These are phyloP conservation scores for Myxozyma monticola DNA, from an alignment of 805 yeast genomes.

Conservation along the genomic window DNA sequence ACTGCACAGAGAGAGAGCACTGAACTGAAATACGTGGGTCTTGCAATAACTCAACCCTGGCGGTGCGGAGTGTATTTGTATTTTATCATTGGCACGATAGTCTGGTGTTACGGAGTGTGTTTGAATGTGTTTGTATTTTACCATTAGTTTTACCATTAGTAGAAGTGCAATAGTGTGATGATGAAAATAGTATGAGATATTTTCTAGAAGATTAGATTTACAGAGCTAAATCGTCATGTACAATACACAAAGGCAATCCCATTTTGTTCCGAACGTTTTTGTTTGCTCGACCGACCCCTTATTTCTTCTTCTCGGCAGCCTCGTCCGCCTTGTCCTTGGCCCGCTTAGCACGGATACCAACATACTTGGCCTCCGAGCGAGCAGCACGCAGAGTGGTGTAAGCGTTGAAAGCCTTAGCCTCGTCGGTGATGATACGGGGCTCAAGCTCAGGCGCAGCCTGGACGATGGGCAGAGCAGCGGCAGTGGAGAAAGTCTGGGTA, in stretches of 20 bases:
- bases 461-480: conserved; percentile 88
- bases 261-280: conserved; percentile 5
- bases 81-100: too few relatives aligned
- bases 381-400: conserved; percentile 94
- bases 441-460: conserved; percentile 70
- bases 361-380: conserved; percentile 88
- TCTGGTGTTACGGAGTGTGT: background rate
- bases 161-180: background rate
- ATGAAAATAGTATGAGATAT: background rate
- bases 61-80: too few relatives aligned
- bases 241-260: conserved; percentile 7
- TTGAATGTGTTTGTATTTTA: too few relatives aligned
- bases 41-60: too few relatives aligned
- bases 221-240: conserved; percentile 9
- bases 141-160: too few relatives aligned
- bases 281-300: conserved; percentile 40
- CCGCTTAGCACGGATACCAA: conserved; percentile 97
- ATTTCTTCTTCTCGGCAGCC: conserved; percentile 95
- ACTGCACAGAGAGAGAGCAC: too few relatives aligned
- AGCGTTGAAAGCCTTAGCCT: conserved; percentile 72
- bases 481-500: conserved; percentile 59
- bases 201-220: conserved; percentile 2
- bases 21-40: too few relatives aligned
- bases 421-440: conserved; percentile 81
- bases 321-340: conserved; percentile 97